Evolutionary conservation across 73 alveolate species (phyloP).

Genomic region (Effrenium voratum): DNA sequence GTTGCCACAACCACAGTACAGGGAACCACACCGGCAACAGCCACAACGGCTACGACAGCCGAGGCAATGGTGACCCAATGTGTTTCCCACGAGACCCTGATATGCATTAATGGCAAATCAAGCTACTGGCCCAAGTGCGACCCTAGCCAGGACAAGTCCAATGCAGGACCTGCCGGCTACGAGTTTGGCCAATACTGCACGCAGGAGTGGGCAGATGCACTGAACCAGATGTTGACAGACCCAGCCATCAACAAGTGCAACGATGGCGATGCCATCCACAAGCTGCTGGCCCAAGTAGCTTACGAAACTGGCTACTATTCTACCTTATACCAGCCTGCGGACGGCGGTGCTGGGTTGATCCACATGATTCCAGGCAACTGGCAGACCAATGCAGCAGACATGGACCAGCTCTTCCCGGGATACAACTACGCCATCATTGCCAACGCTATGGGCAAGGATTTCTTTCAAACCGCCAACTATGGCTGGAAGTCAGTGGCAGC

Average conservation of each 20-base stretch:
- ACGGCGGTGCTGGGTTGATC: constrained; percentile 67
- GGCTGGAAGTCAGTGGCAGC: constrained; percentile 91
- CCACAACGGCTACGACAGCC: background rate
- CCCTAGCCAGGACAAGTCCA: constrained; percentile 51
- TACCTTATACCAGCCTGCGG: constrained; percentile 69
- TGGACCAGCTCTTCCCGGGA: too few relatives aligned
- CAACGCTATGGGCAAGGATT: constrained; percentile 25
- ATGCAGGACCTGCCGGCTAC: constrained; percentile 63
- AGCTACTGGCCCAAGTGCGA: constrained; percentile 90
- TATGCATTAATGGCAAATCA: constrained; percentile 85
- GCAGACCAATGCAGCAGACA: constrained; percentile 83
- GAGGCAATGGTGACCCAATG: too few relatives aligned
- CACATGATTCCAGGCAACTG: constrained; percentile 89
- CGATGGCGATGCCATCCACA: constrained; percentile 68
- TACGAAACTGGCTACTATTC: constrained; percentile 84
- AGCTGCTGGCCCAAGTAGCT: constrained; percentile 80
- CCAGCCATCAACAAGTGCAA: constrained; percentile 86
- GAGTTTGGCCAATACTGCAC: constrained; percentile 94
- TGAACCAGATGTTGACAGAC: constrained; percentile 78
- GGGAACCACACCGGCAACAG: background rate
- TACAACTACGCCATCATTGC: constrained; percentile 15
- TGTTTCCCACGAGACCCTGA: constrained; percentile 59
- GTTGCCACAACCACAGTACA: constrained; percentile 32
- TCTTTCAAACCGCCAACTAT: constrained; percentile 57
- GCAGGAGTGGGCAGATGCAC: constrained; percentile 78